phyloP scores from a whole-genome alignment of 2,329 filamentous ascomycete genomes.

The Aspergillus novofumigatus region DNA sequence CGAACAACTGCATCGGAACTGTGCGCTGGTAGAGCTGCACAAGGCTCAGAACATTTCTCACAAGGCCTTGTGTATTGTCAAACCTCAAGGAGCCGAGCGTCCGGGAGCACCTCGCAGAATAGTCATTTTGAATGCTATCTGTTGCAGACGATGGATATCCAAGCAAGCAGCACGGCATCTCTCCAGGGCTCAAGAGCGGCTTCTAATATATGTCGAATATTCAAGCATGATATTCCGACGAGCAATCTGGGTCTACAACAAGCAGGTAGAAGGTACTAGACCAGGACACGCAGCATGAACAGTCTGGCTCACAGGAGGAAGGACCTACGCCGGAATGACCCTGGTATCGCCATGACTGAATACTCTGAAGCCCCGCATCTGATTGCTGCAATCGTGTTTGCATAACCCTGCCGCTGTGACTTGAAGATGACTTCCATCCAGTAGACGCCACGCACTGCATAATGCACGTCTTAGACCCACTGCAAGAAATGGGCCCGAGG shows the following conservation, averaged over 20 bases:
- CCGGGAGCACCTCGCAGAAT: background rate
- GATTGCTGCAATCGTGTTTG: background rate
- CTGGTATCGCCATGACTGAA: background rate
- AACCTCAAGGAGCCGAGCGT: background rate
- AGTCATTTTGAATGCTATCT: background rate
- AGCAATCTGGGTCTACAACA: background rate
- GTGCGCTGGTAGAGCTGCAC: background rate
- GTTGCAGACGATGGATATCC: background rate
- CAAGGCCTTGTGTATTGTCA: background rate
- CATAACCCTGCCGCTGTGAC: background rate
- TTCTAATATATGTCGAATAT: background rate
- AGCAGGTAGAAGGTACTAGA: background rate
- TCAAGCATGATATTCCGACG: background rate
- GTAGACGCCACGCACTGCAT: background rate
- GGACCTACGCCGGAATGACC: slow-evolving; percentile 1
- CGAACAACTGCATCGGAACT: background rate
- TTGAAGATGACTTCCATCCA: background rate
- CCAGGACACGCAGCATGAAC: background rate
- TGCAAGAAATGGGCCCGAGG: background rate
- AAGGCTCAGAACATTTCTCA: background rate
- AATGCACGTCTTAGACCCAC: background rate
- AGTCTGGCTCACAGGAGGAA: background rate
- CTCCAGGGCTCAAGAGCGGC: background rate
- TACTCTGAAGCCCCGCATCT: background rate
- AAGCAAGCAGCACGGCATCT: background rate